A percentile compares a stretch with the other conserved stretches of the same genome.
Evolutionary conservation across 306 rosid species (phyloP).

Genomic region (Amphicarpaea edgeworthii): DNA sequence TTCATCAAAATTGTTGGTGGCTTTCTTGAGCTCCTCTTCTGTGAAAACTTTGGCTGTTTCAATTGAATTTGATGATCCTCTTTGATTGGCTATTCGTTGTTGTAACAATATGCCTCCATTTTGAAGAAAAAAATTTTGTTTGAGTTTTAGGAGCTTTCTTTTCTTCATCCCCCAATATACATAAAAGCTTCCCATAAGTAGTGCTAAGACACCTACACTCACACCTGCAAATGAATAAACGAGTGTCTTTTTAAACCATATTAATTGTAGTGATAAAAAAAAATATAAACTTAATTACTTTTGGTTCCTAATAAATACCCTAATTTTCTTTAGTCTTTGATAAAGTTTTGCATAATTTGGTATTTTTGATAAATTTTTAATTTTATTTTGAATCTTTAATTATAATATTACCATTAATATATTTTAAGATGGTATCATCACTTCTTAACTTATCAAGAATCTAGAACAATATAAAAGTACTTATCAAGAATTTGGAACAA

Average conservation of each 20-base stretch:
- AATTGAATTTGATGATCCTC: neutral
- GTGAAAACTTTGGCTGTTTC: neutral
- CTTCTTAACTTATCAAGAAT: no score
- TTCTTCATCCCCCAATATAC: slow-evolving; percentile 37
- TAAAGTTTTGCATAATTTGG: no score
- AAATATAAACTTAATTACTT: no score
- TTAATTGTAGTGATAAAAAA: neutral
- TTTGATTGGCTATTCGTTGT: slow-evolving; percentile 39
- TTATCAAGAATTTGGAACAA: no score
- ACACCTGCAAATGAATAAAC: slow-evolving; percentile 34
- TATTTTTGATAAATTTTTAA: no score
- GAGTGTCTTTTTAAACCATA: neutral
- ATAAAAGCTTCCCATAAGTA: slow-evolving; percentile 42
- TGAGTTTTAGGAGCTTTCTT: slow-evolving; percentile 47
- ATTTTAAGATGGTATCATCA: no score
- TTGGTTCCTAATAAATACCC: no score
- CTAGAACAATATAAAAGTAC: no score
- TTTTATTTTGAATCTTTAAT: no score
- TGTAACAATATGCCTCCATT: slow-evolving; percentile 59
- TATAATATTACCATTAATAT: no score
- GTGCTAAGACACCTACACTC: neutral
- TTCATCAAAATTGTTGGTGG: neutral
- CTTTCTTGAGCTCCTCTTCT: neutral
- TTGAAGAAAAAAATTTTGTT: slow-evolving; percentile 44
- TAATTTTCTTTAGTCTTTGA: no score